Conservation (phyloP, 805 yeast species). For the Pichia gijzeniarum region DNA sequence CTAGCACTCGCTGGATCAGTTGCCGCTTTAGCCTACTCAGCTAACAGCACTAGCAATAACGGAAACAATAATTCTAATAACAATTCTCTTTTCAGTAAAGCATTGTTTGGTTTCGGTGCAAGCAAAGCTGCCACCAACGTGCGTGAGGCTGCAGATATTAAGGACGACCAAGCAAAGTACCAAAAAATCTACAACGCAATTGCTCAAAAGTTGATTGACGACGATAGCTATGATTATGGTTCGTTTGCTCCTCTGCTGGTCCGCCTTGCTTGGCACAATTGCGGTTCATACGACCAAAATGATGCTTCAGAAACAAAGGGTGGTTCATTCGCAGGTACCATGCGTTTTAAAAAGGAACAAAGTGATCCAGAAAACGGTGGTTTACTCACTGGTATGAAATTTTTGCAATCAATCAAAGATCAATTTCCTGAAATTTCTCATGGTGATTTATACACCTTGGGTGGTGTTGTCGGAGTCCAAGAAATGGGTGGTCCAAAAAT, state of each 20-base stretch:
- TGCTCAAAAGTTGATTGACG: slow-evolving; percentile 53
- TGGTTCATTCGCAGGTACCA: slow-evolving; percentile 49
- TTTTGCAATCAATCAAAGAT: slow-evolving; percentile 47
- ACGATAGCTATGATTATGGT: slow-evolving; percentile 55
- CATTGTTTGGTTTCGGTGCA: slow-evolving; percentile 29
- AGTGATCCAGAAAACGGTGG: slow-evolving; percentile 46
- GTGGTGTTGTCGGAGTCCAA: slow-evolving; percentile 61
- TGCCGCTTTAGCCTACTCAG: slow-evolving; percentile 27
- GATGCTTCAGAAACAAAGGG: slow-evolving; percentile 36
- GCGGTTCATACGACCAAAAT: slow-evolving; percentile 40
- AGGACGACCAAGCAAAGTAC: slow-evolving; percentile 43
- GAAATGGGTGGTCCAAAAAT: slow-evolving; percentile 59
- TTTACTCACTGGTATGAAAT: slow-evolving; percentile 47
- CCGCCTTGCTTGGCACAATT: slow-evolving; percentile 45
- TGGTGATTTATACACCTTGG: slow-evolving; percentile 68
- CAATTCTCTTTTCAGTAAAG: slow-evolving; percentile 18
- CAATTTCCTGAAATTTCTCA: slow-evolving; percentile 56
- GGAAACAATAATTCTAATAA: slow-evolving; percentile 11
- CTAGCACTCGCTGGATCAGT: slow-evolving; percentile 23
- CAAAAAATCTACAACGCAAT: slow-evolving; percentile 66
- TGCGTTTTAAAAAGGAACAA: slow-evolving; percentile 45
- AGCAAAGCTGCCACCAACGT: slow-evolving; percentile 20
- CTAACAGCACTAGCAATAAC: slow-evolving; percentile 15
- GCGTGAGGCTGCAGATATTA: slow-evolving; percentile 29
- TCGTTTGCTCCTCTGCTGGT: slow-evolving; percentile 45